Evolutionary conservation across 2,329 filamentous ascomycete genomes (phyloP), one percentile per base, ranked within the genome.

Genomic region (Boeremia exigua): DNA sequence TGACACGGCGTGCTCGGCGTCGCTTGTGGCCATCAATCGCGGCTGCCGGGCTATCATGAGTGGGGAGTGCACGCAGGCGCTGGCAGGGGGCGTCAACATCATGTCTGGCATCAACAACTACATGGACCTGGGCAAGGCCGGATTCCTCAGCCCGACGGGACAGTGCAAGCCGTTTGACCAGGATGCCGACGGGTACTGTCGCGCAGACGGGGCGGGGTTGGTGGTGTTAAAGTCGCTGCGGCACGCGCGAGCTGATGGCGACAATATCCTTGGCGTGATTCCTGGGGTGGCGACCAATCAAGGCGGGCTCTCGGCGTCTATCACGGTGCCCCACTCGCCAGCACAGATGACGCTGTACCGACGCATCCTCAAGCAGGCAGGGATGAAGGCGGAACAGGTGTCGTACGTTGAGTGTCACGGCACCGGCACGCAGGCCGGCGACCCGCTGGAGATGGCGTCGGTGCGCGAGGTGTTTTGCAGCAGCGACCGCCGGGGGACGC

Each of bases 121-220:
- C 39, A 62, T 74, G 33, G 72, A 75, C 28, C 67, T 80, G 8
- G 68, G 65, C 7, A 70, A 61, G 0, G 80, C 72, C 0, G 63
- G 65, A 3, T 81, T 82, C 48, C 65, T 82, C 0, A 80, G 75
- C 15, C 72, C 72, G 0, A 79, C 75, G 1, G 79, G 81, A 0
- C 70, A 75, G 3, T 84, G 81, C 59, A 82, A 82, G 49, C 58
- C 68, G 4, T 70, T 69, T 29, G 66, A 69, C 43, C 61, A 49
- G 1, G 19, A 27, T 0, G 83, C 82, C 0, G 80, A 84, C 65
- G 83, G 83, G 4, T 86, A 85, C 59, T 84, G 81, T 55, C 77
- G 83, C 7, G 64, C 56, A 6, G 83, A 86, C 47, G 82, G 74
- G 9, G 74, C 80, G 15, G 80, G 75, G 0, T 70, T 78, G 3